A percentile compares a stretch with the other conserved stretches of the same genome.
These are phyloP conservation scores for Gnaphalium uliginosum DNA, from an alignment of 129 eudicot genomes.

Conservation along the genomic window DNA sequence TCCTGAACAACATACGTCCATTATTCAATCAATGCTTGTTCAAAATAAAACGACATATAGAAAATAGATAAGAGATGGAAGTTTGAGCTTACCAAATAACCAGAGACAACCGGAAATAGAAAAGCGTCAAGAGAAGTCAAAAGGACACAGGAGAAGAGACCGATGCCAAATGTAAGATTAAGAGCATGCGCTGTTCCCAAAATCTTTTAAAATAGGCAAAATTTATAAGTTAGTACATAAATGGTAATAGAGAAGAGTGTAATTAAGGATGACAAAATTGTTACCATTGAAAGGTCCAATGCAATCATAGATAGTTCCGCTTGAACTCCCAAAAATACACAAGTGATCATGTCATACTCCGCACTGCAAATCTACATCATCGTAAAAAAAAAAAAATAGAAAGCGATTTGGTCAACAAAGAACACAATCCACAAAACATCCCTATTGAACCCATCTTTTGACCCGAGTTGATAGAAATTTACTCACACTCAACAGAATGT, in stretches of 20 bases:
- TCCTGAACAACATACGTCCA: constrained; percentile 42
- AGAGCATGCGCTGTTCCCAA: constrained; percentile 88
- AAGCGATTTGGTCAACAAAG: background rate
- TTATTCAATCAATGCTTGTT: background rate
- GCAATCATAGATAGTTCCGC: constrained; percentile 75
- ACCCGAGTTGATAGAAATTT: background rate
- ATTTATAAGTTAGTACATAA: constrained; percentile 3
- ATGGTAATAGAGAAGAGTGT: background rate
- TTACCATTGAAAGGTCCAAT: constrained; percentile 87
- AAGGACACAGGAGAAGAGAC: constrained; percentile 68
- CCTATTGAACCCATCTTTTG: background rate
- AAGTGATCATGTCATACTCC: constrained; percentile 66
- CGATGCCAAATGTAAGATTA: constrained; percentile 66
- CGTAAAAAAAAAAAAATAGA: constrained; percentile 24
- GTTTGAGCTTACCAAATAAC: constrained; percentile 55
- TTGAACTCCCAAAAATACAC: constrained; percentile 73
- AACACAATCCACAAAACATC: constrained; percentile 7
- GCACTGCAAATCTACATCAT: constrained; percentile 65
- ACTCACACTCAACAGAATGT: background rate
- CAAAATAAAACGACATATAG: background rate
- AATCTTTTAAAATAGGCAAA: constrained; percentile 42
- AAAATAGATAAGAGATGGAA: constrained; percentile 1
- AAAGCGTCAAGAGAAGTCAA: constrained; percentile 72
- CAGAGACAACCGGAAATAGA: constrained; percentile 72
- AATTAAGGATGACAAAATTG: background rate